Evolutionary conservation across 768 basidiomycete species (phyloP).

Genomic region (Suillus americanus): DNA sequence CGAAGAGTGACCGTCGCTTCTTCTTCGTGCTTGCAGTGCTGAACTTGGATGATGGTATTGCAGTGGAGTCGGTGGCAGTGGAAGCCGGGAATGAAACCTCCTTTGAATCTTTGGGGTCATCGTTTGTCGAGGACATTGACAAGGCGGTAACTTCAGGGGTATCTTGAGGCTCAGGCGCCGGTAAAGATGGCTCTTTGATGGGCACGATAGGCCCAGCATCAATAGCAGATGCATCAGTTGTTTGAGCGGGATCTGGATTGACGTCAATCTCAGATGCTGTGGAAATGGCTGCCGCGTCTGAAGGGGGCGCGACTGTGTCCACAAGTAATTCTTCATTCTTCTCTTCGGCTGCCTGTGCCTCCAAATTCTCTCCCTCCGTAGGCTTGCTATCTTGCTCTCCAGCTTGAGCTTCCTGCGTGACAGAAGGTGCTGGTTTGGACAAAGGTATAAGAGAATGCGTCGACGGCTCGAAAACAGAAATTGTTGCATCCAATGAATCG

Average conservation of each 20-base stretch:
- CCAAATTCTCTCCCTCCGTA: background rate
- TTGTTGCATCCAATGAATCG: constrained; percentile 4
- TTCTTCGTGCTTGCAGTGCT: constrained; percentile 41
- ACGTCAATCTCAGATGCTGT: background rate
- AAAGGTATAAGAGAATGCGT: constrained; percentile 21
- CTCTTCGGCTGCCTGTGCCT: constrained; percentile 1
- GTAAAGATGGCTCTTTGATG: background rate
- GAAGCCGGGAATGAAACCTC: constrained; percentile 23
- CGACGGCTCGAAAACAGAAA: constrained; percentile 11
- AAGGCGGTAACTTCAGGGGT: background rate
- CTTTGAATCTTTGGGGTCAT: constrained; percentile 2
- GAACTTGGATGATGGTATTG: constrained; percentile 35
- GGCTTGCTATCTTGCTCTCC: background rate
- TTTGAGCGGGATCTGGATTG: background rate
- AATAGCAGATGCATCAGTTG: background rate
- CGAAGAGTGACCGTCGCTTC: constrained; percentile 54
- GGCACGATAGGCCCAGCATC: background rate
- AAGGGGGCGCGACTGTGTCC: background rate
- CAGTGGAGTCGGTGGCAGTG: constrained; percentile 10
- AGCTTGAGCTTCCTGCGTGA: background rate
- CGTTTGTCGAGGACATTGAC: background rate
- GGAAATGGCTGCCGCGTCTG: background rate
- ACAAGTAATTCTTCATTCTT: background rate
- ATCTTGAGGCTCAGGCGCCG: background rate
- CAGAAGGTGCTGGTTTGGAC: background rate